Base-by-base conservation (phyloP, 192 early-diverging fungal species). In the Rhizoclosmatium sp. region DNA sequence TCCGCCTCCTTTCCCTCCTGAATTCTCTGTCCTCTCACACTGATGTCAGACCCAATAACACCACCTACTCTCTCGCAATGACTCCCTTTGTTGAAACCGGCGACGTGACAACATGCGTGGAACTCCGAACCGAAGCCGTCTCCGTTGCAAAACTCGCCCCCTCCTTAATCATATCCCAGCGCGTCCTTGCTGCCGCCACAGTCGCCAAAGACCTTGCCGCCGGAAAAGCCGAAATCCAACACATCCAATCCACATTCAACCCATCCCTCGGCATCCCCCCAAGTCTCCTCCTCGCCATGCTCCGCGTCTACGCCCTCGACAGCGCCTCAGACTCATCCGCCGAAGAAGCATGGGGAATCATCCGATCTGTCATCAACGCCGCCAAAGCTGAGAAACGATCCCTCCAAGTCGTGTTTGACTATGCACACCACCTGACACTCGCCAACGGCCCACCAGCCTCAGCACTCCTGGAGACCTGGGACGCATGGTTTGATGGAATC, bases 401-500 rank as follows among this genome's bases (percentile, higher is more conserved):
- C 12, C 14, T 48, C 5, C 31, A 44, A 46, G 47, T 4, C 19
- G 14, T 75, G 39, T 64, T 21, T 41, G 59, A 40, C 23, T 75
- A 40, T 62, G n/a, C 72, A 4, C 7, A 9, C 5, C 59, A 75
- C 2, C 47, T 75, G 61, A 44, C 48, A 12, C 31, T 44, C 7
- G 72, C 61, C 1, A 75, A 60, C 14, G 70, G 70, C 2, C 46
- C n/a, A 40, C 12, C 44, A 10, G 12, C n/a, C 19, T 56, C 59
- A 2, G 44, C 31, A 46, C 59, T 62, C 4, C 12, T 75, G 39
- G 19, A 16, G 2, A 45, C 42, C 1, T 75, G 72, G 72, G 59
- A 75, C 45, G 61, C 16, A 23, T 75, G 72, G 72, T 75, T 60
- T 42, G 42, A 75, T 39, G 72, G 59, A 14, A 64, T 75, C 44